Conservation (phyloP, 108 stramenopile species). For the Skeletonema grethae region DNA sequence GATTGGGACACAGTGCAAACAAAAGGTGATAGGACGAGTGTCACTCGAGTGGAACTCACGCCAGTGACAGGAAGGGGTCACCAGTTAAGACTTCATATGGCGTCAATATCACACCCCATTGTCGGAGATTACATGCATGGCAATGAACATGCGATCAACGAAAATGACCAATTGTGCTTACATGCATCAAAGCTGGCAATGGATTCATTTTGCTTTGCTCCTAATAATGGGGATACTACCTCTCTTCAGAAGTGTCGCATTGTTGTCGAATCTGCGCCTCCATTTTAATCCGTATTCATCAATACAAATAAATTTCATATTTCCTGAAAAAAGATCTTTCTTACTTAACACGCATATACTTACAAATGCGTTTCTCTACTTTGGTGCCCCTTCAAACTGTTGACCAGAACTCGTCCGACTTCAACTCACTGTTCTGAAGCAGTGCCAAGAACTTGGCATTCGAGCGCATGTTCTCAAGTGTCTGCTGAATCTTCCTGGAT, state of each 20-base stretch:
- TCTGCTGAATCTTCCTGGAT: constrained; percentile 87
- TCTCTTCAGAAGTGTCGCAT: constrained; percentile 6
- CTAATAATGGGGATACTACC: not conserved
- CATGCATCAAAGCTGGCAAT: constrained; percentile 28
- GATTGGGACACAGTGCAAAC: constrained; percentile 13
- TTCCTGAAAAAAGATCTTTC: no score
- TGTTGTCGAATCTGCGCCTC: not conserved
- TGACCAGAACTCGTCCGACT: constrained; percentile 62
- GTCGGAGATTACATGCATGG: constrained; percentile 54
- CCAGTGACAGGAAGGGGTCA: constrained; percentile 78
- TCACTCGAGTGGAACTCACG: constrained; percentile 39
- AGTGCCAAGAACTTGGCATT: constrained; percentile 73
- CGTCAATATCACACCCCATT: constrained; percentile 60
- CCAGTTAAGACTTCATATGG: constrained; percentile 73
- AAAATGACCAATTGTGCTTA: constrained; percentile 1
- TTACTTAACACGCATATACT: no score
- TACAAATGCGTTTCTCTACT: no score
- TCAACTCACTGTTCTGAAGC: constrained; percentile 65
- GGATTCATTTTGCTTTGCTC: not conserved
- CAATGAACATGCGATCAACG: not conserved
- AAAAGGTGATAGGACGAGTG: constrained; percentile 3
- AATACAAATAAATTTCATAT: not conserved
- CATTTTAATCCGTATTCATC: not conserved
- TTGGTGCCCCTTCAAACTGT: not conserved
- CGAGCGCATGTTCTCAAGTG: constrained; percentile 77